Evolutionary conservation across 2,329 filamentous ascomycete species (phyloP).

Genomic region (Ilyonectria destructans): DNA sequence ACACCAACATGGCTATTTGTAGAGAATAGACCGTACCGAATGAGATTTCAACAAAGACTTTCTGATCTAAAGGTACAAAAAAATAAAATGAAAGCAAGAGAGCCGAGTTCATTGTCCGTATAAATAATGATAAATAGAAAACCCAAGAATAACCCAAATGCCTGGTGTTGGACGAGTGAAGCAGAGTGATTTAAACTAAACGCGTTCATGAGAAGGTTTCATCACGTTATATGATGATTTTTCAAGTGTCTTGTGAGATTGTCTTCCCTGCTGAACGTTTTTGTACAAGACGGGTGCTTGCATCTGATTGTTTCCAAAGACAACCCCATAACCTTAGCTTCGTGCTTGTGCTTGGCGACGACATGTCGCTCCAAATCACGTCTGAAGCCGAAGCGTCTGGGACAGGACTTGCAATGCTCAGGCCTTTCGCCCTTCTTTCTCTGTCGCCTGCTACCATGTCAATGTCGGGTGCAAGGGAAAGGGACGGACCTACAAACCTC

Average conservation of each 20-base stretch:
- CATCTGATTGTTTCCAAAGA: not conserved
- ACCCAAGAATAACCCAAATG: too few relatives aligned
- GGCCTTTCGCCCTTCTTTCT: not conserved
- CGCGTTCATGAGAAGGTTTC: not conserved
- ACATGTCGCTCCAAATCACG: slow-evolving; percentile 3
- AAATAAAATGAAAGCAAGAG: too few relatives aligned
- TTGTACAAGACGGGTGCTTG: not conserved
- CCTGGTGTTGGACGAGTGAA: too few relatives aligned
- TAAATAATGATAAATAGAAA: too few relatives aligned
- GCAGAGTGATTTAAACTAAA: not conserved
- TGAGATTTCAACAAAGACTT: too few relatives aligned
- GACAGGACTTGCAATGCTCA: not conserved
- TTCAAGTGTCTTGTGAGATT: not conserved
- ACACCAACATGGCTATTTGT: too few relatives aligned
- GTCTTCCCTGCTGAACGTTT: not conserved
- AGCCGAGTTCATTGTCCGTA: too few relatives aligned
- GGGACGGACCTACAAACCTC: not conserved
- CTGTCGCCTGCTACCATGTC: not conserved
- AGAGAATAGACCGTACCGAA: too few relatives aligned
- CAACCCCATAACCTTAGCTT: not conserved
- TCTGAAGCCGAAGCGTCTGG: not conserved
- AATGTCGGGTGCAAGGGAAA: not conserved
- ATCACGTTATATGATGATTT: not conserved
- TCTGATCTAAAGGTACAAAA: too few relatives aligned
- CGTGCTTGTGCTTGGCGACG: not conserved